Base-by-base conservation (phyloP, 2,329 filamentous ascomycete species). In the Zymoseptoria brevis region DNA sequence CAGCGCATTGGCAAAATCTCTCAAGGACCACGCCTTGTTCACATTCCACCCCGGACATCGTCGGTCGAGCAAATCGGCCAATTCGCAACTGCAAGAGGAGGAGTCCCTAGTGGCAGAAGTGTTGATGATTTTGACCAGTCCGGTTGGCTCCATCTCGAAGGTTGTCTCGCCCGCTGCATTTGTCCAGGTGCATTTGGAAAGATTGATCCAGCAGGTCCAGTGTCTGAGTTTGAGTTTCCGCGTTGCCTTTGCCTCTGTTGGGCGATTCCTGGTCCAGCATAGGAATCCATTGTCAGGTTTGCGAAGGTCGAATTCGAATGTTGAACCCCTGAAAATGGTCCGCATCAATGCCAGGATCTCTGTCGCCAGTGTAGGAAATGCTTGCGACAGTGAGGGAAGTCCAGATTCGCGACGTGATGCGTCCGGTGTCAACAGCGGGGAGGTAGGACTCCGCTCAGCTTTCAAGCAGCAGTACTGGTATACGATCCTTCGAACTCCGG, bases 261-360 rank as follows among this genome's bases (percentile, higher is more conserved):
- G 48, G n/a, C 54, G 55, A 9, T 65, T 29, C 8, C 61, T 35
- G 9, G 60, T 54, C 61, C 63, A 65, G 21, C 56, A 56, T 19
- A 52, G 50, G 6, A 63, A 48, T 4, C 48, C 26, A 7, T 54
- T 41, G 19, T 45, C 24, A 3, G 59, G 54, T 21, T 56, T 51
- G 29, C 61, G 58, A 26, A 65, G 50, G 29, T 65, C 63, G 35
- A 65, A 65, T 26, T 60, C 58, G 48, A 62, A 65, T 4, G 55
- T 60, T 19, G 61, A 57, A 6, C 61, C 56, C 19, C 54, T 48
- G 60, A 61, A 63, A 49, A 62, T 60, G 13, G 49, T 57, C 4
- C 55, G 52, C 9, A 59, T 52, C 55, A 57, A 16, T 26, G 50
- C 35, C 16, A 41, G 35, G 11, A 41, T 16, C 16, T 41, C 35